phyloP scores from a whole-genome alignment of 306 rosid genomes.

The Prunus persica region DNA sequence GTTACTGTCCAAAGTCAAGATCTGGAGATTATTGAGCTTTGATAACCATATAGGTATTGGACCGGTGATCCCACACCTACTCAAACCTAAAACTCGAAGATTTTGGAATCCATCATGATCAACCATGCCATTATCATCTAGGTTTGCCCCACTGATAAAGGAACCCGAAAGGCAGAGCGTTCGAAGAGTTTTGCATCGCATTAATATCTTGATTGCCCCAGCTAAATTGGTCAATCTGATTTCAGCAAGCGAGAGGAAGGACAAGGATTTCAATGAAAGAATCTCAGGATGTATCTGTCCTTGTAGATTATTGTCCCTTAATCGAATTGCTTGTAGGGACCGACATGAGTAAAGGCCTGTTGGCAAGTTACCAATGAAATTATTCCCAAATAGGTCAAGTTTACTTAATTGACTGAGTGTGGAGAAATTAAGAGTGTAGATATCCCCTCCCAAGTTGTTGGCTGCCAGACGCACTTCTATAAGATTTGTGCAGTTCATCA shows the following conservation, averaged over 20 bases:
- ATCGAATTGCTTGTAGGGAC: not conserved
- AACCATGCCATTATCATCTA: not conserved
- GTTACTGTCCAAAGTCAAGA: not conserved
- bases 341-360: not conserved
- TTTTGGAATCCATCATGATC: not conserved
- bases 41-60: not conserved
- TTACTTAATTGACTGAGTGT: not conserved
- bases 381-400: not conserved
- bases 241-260: not conserved
- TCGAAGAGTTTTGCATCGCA: not conserved
- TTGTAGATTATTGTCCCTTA: no score
- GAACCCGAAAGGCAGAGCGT: not conserved
- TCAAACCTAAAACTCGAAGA: not conserved
- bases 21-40: not conserved
- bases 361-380: not conserved
- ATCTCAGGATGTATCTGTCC: not conserved
- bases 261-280: not conserved
- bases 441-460: not conserved
- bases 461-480: not conserved
- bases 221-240: not conserved
- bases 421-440: not conserved
- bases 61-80: not conserved
- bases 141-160: fast-evolving
- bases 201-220: not conserved
- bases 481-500: not conserved